Evolutionary conservation across 1,284 basidiomycete species (phyloP).

Genomic region (Mycena sp.): DNA sequence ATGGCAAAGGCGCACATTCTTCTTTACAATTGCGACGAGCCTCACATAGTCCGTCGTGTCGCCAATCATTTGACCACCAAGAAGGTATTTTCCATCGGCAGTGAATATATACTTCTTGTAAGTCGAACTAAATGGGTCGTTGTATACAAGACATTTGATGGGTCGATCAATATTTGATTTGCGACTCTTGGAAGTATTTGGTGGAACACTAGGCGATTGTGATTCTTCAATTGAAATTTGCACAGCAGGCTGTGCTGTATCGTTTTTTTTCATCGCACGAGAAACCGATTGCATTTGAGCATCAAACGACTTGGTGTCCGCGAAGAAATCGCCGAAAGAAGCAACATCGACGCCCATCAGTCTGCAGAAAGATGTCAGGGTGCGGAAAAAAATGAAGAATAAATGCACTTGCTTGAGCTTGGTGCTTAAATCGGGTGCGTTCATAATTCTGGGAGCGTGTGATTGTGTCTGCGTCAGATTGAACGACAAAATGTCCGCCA

Average conservation of each 20-base stretch:
- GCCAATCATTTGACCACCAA: constrained; percentile 87
- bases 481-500: constrained; percentile 81
- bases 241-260: constrained; percentile 31
- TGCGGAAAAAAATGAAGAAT: not conserved
- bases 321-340: constrained; percentile 82
- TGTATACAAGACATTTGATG: constrained; percentile 73
- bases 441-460: constrained; percentile 55
- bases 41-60: constrained; percentile 79
- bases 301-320: constrained; percentile 56
- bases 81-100: constrained; percentile 76
- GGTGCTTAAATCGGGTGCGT: constrained; percentile 45
- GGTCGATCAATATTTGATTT: constrained; percentile 48
- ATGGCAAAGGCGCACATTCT: constrained; percentile 53
- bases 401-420: constrained; percentile 40
- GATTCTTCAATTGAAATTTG: constrained; percentile 30
- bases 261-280: constrained; percentile 5
- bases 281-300: constrained; percentile 30
- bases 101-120: constrained; percentile 87
- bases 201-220: not conserved
- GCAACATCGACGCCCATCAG: constrained; percentile 83
- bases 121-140: constrained; percentile 74
- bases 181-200: constrained; percentile 27
- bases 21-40: constrained; percentile 76
- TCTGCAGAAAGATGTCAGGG: constrained; percentile 48
- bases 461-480: constrained; percentile 68